phyloP scores from a whole-genome alignment of 495 filamentous ascomycete genomes.

The Apodospora peruviana region DNA sequence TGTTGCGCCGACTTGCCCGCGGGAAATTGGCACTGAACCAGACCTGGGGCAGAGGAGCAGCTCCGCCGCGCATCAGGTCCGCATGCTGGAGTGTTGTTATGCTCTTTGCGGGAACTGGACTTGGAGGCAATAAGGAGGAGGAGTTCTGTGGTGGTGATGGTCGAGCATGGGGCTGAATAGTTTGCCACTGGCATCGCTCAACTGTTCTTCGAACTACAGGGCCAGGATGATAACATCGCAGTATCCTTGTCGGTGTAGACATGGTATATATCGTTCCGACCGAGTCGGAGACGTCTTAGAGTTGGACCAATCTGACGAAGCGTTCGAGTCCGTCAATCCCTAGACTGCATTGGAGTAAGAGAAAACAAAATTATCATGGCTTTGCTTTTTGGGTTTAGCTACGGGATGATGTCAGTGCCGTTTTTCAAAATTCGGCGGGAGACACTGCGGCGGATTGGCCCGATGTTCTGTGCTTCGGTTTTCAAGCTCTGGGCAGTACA shows the following conservation, averaged over 20 bases:
- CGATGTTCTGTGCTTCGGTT: neutral
- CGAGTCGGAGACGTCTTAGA: no score
- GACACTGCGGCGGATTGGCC: neutral
- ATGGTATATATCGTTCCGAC: constrained; percentile 3
- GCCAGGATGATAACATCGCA: constrained; percentile 5
- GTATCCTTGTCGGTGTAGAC: constrained; percentile 15
- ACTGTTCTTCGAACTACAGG: no score
- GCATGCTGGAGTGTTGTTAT: neutral
- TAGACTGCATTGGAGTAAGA: no score
- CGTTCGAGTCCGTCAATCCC: no score
- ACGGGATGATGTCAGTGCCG: constrained; percentile 27
- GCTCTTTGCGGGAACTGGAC: neutral
- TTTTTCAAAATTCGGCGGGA: neutral
- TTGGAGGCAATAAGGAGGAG: neutral
- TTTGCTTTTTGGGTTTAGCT: no score
- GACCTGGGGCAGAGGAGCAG: constrained; percentile 5
- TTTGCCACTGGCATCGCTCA: neutral
- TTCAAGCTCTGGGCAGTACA: no score
- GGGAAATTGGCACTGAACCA: constrained; percentile 32
- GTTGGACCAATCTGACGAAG: no score
- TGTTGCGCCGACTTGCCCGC: neutral
- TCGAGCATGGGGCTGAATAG: neutral
- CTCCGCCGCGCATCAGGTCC: neutral
- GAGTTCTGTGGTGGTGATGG: constrained; percentile 7
- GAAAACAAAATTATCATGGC: no score